Evolutionary conservation across 75 land plant species (phyloP).

Genomic region (Cupressus sempervirens): DNA sequence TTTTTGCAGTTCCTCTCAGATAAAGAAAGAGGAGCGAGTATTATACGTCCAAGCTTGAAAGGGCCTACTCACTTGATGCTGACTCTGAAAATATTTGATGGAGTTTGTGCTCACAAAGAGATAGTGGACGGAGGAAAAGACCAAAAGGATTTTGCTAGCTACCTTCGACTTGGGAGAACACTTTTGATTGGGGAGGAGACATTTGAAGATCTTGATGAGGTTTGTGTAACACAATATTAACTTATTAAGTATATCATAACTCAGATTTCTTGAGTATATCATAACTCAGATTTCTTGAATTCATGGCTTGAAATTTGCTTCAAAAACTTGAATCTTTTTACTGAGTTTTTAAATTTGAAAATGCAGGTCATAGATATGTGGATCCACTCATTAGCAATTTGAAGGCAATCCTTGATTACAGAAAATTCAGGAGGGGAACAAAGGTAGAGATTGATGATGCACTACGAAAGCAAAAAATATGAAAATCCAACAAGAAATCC

Average conservation of each 20-base stretch:
- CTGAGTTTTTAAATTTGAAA: neutral
- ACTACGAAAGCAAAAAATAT: constrained; percentile 55
- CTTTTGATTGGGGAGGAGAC: constrained; percentile 83
- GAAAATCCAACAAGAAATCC: constrained; percentile 74
- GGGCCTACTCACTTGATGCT: constrained; percentile 84
- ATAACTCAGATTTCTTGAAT: constrained; percentile 3
- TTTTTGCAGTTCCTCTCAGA: constrained; percentile 65
- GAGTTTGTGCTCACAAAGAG: constrained; percentile 86
- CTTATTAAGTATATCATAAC: neutral
- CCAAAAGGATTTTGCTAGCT: constrained; percentile 76
- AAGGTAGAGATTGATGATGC: constrained; percentile 76
- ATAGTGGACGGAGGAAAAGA: constrained; percentile 91
- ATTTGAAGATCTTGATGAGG: constrained; percentile 98
- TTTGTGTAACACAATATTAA: constrained; percentile 20
- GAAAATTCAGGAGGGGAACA: constrained; percentile 72
- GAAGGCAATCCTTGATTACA: constrained; percentile 73
- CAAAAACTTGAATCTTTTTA: neutral
- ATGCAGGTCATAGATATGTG: constrained; percentile 86
- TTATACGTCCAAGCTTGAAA: constrained; percentile 78
- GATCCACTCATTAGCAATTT: constrained; percentile 80
- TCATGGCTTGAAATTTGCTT: neutral
- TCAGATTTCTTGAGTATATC: too few relatives aligned
- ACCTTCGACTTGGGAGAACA: constrained; percentile 87
- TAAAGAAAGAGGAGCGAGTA: constrained; percentile 89
- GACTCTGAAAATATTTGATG: constrained; percentile 86